A percentile compares a stretch with the other conserved stretches of the same genome.
These are phyloP conservation scores for Lactarius quietus DNA, from an alignment of 768 basidiomycete genomes.

Conservation along the genomic window DNA sequence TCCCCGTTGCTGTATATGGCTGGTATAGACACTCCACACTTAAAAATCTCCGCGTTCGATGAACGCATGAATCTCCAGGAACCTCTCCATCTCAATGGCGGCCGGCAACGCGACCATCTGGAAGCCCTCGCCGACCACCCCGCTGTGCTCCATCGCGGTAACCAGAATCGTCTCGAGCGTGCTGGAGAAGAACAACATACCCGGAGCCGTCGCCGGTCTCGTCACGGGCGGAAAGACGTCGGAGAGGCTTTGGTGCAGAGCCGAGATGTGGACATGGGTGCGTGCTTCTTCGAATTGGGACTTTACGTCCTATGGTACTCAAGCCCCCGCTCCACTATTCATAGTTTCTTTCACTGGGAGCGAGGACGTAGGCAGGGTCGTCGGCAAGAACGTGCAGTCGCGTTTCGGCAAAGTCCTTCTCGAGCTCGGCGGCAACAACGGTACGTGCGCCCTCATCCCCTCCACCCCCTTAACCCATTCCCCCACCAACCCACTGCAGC, in stretches of 20 bases:
- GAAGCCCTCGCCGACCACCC: constrained; percentile 91
- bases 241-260: constrained; percentile 79
- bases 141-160: constrained; percentile 86
- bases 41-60: constrained; percentile 20
- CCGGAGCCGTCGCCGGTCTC: constrained; percentile 79
- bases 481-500: constrained; percentile 46
- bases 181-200: constrained; percentile 76
- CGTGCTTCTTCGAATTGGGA: constrained; percentile 23
- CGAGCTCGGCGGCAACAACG: constrained; percentile 95
- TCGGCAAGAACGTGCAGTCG: constrained; percentile 83
- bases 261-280: constrained; percentile 74
- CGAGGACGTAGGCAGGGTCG: constrained; percentile 79
- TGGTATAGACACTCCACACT: constrained; percentile 47
- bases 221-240: constrained; percentile 79
- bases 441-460: constrained; percentile 39
- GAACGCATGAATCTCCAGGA: constrained; percentile 49
- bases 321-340: not conserved
- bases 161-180: constrained; percentile 80
- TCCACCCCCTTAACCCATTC: no score
- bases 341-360: constrained; percentile 95
- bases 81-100: constrained; percentile 81
- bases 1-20: constrained; percentile 91
- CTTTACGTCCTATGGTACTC: not conserved
- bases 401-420: constrained; percentile 88
- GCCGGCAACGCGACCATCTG: constrained; percentile 92